These are phyloP conservation scores for Trametes sanguinea DNA, from an alignment of 768 basidiomycete genomes.

Conservation along the genomic window DNA sequence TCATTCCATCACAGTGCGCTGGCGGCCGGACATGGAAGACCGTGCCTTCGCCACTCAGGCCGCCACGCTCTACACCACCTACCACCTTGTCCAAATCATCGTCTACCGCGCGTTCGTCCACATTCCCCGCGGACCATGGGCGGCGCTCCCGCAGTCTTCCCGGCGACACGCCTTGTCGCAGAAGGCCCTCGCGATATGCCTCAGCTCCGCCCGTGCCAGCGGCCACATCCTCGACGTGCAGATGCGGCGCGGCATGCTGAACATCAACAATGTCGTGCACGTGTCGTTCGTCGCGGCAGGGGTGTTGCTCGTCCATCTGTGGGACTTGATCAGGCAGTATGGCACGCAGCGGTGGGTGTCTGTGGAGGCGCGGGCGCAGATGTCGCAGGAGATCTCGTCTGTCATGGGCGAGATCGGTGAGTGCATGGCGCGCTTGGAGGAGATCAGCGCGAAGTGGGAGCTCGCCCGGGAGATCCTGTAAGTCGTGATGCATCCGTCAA, in stretches of 20 bases:
- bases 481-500: conserved; percentile 3
- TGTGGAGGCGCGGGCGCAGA: conserved; percentile 9
- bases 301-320: conserved; percentile 56
- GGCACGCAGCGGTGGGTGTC: conserved; percentile 7
- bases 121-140: conserved; percentile 1
- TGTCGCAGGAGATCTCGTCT: conserved; percentile 12
- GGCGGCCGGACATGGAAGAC: conserved; percentile 47
- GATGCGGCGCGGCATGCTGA: conserved; percentile 39
- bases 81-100: conserved; percentile 68
- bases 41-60: conserved; percentile 44
- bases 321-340: conserved; percentile 43
- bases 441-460: conserved; percentile 24
- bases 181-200: conserved; percentile 57
- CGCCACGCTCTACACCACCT: conserved; percentile 44
- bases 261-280: conserved; percentile 35
- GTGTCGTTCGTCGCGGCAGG: conserved; percentile 53
- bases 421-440: conserved; percentile 22
- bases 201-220: conserved; percentile 59
- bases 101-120: conserved; percentile 81
- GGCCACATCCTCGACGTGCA: conserved; percentile 60
- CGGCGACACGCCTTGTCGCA: conserved; percentile 54
- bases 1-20: conserved; percentile 33
- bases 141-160: conserved; percentile 29
- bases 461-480: conserved; percentile 25
- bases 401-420: conserved; percentile 20